A percentile compares a stretch with the other conserved stretches of the same genome.
Evolutionary conservation across 495 filamentous ascomycete species (phyloP).

Genomic region (Penicillium paradoxum): DNA sequence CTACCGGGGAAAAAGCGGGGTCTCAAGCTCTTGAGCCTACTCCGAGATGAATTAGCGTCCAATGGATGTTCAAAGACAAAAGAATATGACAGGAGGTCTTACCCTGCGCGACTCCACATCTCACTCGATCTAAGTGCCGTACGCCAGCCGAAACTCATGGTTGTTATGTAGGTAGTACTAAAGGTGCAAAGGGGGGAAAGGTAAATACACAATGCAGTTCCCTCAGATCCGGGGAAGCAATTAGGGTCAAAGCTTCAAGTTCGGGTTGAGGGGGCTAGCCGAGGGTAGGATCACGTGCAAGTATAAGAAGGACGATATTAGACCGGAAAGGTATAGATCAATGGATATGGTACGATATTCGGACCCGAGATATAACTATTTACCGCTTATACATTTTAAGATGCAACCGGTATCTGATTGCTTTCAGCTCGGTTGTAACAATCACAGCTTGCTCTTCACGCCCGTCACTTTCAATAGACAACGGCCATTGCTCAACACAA

Average conservation of each 20-base stretch:
- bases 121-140: not conserved
- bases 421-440: not conserved
- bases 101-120: not conserved
- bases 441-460: constrained; percentile 60
- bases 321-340: not conserved
- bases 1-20: not conserved
- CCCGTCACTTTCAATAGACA: constrained; percentile 64
- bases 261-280: not conserved
- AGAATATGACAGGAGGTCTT: not conserved
- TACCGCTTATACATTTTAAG: not conserved
- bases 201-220: not conserved
- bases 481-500: constrained; percentile 77
- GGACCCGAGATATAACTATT: not conserved
- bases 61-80: not conserved
- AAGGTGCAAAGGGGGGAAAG: not conserved
- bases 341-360: not conserved
- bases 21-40: not conserved
- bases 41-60: not conserved
- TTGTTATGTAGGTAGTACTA: not conserved
- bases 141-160: constrained; percentile 1
- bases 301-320: not conserved
- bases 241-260: not conserved
- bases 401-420: not conserved
- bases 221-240: not conserved
- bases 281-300: constrained; percentile 4